phyloP scores from a whole-genome alignment of 139 green algal genomes.

The Coelastrella sp. region DNA sequence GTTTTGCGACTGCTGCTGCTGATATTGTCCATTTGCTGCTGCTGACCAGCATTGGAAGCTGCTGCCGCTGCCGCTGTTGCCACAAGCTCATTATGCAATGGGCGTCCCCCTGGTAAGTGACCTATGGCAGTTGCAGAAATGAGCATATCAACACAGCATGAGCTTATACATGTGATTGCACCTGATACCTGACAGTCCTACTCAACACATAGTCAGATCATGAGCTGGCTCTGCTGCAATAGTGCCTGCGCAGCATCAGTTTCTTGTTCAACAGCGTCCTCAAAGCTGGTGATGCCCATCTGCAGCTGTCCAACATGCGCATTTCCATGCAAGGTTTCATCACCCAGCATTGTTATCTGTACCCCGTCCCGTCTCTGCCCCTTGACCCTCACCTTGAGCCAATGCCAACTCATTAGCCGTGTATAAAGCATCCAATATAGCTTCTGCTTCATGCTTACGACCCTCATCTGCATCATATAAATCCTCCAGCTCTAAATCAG shows the following conservation, averaged over 20 bases:
- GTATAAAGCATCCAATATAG: background rate
- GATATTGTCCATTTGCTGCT: background rate
- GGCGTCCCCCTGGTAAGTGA: background rate
- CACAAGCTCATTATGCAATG: constrained; percentile 10
- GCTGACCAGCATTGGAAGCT: background rate
- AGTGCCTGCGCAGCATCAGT: background rate
- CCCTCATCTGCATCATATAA: background rate
- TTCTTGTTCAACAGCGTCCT: background rate
- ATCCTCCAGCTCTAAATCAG: background rate
- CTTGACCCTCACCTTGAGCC: background rate
- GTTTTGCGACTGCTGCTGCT: constrained; percentile 17
- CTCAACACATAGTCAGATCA: no score
- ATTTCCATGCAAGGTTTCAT: constrained; percentile 9
- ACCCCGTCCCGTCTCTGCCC: background rate
- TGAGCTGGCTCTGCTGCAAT: background rate
- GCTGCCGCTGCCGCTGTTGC: background rate
- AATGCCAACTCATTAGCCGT: constrained; percentile 2
- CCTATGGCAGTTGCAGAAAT: no score
- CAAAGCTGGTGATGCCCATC: constrained; percentile 37
- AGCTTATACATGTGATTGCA: no score
- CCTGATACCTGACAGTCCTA: no score
- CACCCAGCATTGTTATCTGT: background rate
- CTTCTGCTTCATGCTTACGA: background rate
- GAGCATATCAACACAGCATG: no score
- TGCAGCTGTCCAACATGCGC: constrained; percentile 36